These are phyloP conservation scores for Symbiotaphrina buchneri DNA, from an alignment of 495 filamentous ascomycete genomes.

Conservation along the genomic window DNA sequence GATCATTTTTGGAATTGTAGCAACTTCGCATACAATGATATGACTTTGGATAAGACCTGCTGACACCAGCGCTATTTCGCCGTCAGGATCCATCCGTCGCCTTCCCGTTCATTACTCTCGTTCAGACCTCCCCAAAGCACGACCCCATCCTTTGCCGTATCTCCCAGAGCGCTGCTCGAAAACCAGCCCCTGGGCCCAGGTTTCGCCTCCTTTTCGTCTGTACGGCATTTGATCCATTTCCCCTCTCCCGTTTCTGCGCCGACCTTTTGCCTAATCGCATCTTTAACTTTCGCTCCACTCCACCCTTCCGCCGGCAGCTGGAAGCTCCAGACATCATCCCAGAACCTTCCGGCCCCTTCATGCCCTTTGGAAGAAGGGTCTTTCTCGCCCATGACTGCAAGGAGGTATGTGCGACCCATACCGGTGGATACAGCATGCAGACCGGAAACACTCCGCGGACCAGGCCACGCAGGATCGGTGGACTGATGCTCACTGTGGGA, in stretches of 20 bases:
- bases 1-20: no score
- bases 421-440: conserved; percentile 23
- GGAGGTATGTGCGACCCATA: conserved; percentile 30
- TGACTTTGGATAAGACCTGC: no score
- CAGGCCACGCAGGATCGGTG: conserved; percentile 11
- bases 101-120: conserved; percentile 17
- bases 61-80: no score
- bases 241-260: conserved; percentile 12
- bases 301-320: conserved; percentile 28
- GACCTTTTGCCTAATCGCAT: conserved; percentile 13
- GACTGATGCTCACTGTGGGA: conserved; percentile 7
- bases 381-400: conserved; percentile 46
- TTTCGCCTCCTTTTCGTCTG: conserved; percentile 14
- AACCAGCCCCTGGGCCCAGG: conserved; percentile 22
- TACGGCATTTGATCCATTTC: conserved; percentile 23
- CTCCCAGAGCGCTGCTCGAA: conserved; percentile 21
- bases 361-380: conserved; percentile 38
- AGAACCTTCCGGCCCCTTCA: conserved; percentile 43
- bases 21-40: no score
- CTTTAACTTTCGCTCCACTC: conserved; percentile 25
- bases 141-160: conserved; percentile 24
- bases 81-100: conserved; percentile 31
- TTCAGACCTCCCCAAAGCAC: conserved; percentile 27
- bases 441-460: conserved; percentile 17
- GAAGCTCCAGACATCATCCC: conserved; percentile 53